Conservation (phyloP, 306 rosid genomes). For the Prosopis cineraria region DNA sequence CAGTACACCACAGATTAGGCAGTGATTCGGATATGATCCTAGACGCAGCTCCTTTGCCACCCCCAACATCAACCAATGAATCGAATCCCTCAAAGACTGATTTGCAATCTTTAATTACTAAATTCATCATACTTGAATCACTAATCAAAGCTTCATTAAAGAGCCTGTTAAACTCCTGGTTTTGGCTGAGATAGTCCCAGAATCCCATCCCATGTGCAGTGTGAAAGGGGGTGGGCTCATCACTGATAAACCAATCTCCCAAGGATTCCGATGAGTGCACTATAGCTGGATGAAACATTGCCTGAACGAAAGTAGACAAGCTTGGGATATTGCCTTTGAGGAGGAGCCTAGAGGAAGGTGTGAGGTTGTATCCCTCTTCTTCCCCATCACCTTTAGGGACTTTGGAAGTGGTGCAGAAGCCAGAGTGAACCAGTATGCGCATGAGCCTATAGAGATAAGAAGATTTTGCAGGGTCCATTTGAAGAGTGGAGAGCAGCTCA, state of each 20-base stretch:
- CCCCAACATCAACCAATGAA: constrained; percentile 46
- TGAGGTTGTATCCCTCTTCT: constrained; percentile 37
- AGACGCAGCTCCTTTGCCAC: constrained; percentile 40
- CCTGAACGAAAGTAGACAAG: constrained; percentile 30
- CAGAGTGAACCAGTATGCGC: constrained; percentile 15
- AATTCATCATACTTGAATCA: constrained; percentile 55
- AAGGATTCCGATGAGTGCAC: constrained; percentile 27
- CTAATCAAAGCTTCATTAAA: constrained; percentile 53
- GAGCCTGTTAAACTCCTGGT: constrained; percentile 26
- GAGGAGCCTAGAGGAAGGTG: constrained; percentile 41
- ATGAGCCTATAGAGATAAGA: constrained; percentile 13
- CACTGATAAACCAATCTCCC: constrained; percentile 45
- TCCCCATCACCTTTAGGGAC: not conserved
- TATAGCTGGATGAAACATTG: constrained; percentile 38
- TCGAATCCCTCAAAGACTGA: constrained; percentile 48
- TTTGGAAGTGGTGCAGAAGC: not conserved
- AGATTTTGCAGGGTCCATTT: constrained; percentile 9
- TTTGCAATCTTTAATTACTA: constrained; percentile 47
- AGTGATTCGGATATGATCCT: constrained; percentile 29
- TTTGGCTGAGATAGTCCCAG: constrained; percentile 40
- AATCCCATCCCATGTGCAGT: constrained; percentile 32
- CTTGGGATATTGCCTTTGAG: constrained; percentile 30
- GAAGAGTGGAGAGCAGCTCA: constrained; percentile 6
- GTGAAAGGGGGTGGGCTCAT: constrained; percentile 37
- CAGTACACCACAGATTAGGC: constrained; percentile 35